A percentile compares a stretch with the other conserved stretches of the same genome.
Conservation (phyloP, 352 stramenopile species). For the Pythium volutum region DNA sequence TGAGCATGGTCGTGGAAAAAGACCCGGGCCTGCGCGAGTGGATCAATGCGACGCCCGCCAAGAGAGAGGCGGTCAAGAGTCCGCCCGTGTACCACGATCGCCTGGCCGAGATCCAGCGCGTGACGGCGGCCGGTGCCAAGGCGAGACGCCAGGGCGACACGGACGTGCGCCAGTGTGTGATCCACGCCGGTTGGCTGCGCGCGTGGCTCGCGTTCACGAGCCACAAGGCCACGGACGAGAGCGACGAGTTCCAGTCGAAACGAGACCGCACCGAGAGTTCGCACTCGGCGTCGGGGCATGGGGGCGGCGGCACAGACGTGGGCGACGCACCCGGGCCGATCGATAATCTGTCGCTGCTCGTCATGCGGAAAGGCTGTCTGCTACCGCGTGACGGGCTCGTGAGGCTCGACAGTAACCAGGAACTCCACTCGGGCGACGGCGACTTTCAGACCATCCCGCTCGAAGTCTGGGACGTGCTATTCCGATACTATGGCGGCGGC, state of each 20-base stretch:
- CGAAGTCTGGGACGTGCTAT: conserved; percentile 73
- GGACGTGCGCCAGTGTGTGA: conserved; percentile 53
- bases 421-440: conserved; percentile 21
- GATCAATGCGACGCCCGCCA: conserved; percentile 7
- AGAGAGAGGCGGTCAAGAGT: neutral
- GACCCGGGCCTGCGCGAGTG: conserved; percentile 23
- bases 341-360: conserved; percentile 58
- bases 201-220: conserved; percentile 63
- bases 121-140: conserved; percentile 62
- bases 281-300: conserved; percentile 3
- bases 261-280: conserved; percentile 15
- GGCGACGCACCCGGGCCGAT: conserved; percentile 40
- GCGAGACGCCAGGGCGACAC: conserved; percentile 42
- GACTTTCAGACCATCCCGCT: conserved; percentile 64
- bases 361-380: conserved; percentile 49
- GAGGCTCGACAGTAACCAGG: conserved; percentile 13
- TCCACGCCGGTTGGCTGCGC: conserved; percentile 57
- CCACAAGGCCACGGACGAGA: conserved; percentile 19
- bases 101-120: conserved; percentile 59
- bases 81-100: conserved; percentile 38
- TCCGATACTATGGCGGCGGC: conserved; percentile 62
- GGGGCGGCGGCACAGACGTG: neutral
- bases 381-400: conserved; percentile 42
- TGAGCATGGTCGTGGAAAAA: conserved; percentile 32
- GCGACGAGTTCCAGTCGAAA: conserved; percentile 1